Base-by-base conservation (phyloP, 768 basidiomycete genomes). In the Rickenella mellea region DNA sequence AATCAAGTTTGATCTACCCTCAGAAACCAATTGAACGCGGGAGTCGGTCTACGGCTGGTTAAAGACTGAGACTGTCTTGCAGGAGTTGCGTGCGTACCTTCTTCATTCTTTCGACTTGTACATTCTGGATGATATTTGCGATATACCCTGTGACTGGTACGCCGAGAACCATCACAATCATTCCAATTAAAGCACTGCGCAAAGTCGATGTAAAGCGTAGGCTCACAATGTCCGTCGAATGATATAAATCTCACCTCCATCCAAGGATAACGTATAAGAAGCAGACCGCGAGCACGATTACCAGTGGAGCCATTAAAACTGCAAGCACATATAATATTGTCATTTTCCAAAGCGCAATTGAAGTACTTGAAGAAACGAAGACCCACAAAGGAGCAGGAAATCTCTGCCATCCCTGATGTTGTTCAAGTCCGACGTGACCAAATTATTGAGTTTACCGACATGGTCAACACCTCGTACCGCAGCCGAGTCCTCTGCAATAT, bases 111-210 rank as follows among this genome's bases (percentile, higher is more conserved):
- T 61, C 53, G 14, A 52, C 53, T 50, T 83, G 78, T 5, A 73
- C 60, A 4, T 56, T 50, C 40, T 78, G 69, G 17, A 74, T 56
- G 36, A 53, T 49, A 41, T 70, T 73, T 6, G 71, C 68, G 42
- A 80, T 60, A 30, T 71, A 64, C 28, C 76, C 78, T 20, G 80
- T 79, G 2, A 81, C 43, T 1, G 80, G 80, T 28, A 77, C 63
- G 3, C 76, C 62, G 20, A 68, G n/a, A 8, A 79, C 39, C 50
- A 77, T 74, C 17, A 67, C 56, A 21, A 57, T 63, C 50, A 82
- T 62, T 6, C 81, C 82, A 22, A 76, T 68, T 38, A 85, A 65
- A 1, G 78, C 63, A 48, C 76, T 76, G 50, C 8, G 35, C 17
- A 12, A 9, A 5, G 9, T 10, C 6, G 20, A 29, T 33, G 36